Conservation (phyloP, 2,329 filamentous ascomycete genomes). For the Penicillium sp. region DNA sequence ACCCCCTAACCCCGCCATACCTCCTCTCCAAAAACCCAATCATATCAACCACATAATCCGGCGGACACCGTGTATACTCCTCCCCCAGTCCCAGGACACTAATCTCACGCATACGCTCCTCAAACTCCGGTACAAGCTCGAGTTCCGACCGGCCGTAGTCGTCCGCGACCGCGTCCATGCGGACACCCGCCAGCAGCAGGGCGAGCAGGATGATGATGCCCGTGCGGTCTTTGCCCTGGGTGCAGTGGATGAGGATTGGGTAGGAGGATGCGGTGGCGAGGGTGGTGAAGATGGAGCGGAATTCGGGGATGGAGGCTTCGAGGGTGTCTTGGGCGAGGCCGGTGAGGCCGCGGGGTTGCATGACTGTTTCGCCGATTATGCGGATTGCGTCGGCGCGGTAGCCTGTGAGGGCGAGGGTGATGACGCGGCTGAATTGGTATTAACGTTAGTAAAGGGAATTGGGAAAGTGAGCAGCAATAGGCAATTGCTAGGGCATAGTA, state of each 20-base stretch:
- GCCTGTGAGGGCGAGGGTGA: slow-evolving; percentile 65
- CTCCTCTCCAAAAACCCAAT: slow-evolving; percentile 58
- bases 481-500: neutral
- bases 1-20: slow-evolving; percentile 68
- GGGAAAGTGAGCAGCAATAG: neutral
- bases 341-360: slow-evolving; percentile 70
- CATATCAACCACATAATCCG: slow-evolving; percentile 64
- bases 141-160: slow-evolving; percentile 72
- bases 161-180: slow-evolving; percentile 61
- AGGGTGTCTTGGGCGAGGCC: slow-evolving; percentile 71
- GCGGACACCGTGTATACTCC: slow-evolving; percentile 70
- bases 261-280: slow-evolving; percentile 58
- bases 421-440: slow-evolving; percentile 54
- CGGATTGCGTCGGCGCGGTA: slow-evolving; percentile 69
- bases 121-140: slow-evolving; percentile 63
- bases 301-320: slow-evolving; percentile 64
- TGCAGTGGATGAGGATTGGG: slow-evolving; percentile 77
- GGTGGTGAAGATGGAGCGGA: slow-evolving; percentile 69
- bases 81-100: slow-evolving; percentile 68
- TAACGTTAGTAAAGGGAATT: neutral
- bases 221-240: slow-evolving; percentile 84
- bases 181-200: slow-evolving; percentile 63
- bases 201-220: slow-evolving; percentile 71
- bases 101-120: slow-evolving; percentile 68
- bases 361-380: slow-evolving; percentile 69